Conservation (phyloP, 192 early-diverging fungal species). For the Backusella parvicylindrica region DNA sequence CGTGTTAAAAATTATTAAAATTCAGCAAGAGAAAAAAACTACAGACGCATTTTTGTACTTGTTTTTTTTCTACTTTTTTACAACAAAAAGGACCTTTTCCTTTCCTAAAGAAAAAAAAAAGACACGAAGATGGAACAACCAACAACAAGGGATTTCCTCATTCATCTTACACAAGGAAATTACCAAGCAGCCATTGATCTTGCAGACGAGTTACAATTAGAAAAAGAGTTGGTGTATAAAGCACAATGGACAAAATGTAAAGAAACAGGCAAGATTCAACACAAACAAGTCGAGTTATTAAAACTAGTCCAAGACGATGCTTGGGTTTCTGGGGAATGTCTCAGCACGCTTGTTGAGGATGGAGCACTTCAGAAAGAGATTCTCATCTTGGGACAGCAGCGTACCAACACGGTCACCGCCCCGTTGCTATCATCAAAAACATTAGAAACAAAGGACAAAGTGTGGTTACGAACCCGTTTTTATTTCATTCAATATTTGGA, state of each 20-base stretch:
- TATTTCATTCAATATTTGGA: constrained; percentile 60
- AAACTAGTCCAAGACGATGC: constrained; percentile 50
- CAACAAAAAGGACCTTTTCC: neutral
- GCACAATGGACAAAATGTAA: constrained; percentile 47
- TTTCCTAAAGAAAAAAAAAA: neutral
- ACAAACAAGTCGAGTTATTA: constrained; percentile 37
- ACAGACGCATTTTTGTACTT: neutral
- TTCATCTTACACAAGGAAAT: constrained; percentile 46
- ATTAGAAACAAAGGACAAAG: constrained; percentile 25
- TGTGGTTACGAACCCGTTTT: constrained; percentile 48
- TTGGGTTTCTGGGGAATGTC: constrained; percentile 57
- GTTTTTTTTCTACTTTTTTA: neutral
- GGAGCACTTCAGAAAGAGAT: constrained; percentile 34
- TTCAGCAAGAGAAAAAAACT: too few species aligned
- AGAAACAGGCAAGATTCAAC: constrained; percentile 27
- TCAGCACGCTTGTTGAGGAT: constrained; percentile 37
- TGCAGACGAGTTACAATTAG: constrained; percentile 46
- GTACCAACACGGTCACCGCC: constrained; percentile 27
- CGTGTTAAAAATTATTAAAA: neutral
- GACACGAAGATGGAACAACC: constrained; percentile 25
- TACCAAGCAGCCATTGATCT: constrained; percentile 56
- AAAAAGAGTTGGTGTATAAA: constrained; percentile 62
- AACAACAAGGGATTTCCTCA: constrained; percentile 49
- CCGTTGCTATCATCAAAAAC: constrained; percentile 8
- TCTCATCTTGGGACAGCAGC: constrained; percentile 48